phyloP scores from a whole-genome alignment of 2,329 filamentous ascomycete genomes.

The Curvularia lunata region DNA sequence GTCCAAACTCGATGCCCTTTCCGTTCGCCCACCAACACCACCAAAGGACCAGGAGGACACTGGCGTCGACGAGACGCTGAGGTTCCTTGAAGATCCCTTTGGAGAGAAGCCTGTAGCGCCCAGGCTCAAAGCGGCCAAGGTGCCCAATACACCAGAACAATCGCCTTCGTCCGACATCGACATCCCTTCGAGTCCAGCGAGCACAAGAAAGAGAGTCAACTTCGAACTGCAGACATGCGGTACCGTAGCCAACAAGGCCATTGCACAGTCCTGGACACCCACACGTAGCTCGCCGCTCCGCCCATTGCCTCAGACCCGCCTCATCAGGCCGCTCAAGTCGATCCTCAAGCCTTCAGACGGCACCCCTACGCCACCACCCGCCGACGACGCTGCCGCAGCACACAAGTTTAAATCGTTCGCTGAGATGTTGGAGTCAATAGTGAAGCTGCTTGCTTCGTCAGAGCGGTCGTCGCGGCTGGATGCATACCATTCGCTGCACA shows the following conservation, averaged over 20 bases:
- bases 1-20: slow-evolving; percentile 54
- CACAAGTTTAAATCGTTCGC: slow-evolving; percentile 66
- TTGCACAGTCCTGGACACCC: slow-evolving; percentile 38
- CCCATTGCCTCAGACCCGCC: slow-evolving; percentile 57
- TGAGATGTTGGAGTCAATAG: slow-evolving; percentile 83
- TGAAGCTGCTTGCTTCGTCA: slow-evolving; percentile 78
- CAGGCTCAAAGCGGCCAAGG: slow-evolving; percentile 31
- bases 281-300: slow-evolving; percentile 54
- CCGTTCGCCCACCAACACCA: slow-evolving; percentile 63
- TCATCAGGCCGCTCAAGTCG: slow-evolving; percentile 66
- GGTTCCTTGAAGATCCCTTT: slow-evolving; percentile 53
- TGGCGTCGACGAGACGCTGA: slow-evolving; percentile 47
- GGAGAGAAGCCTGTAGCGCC: slow-evolving; percentile 39
- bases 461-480: slow-evolving; percentile 78
- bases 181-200: slow-evolving; percentile 39
- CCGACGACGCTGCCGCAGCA: slow-evolving; percentile 50
- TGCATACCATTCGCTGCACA: slow-evolving; percentile 81
- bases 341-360: slow-evolving; percentile 77
- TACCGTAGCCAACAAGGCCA: slow-evolving; percentile 56
- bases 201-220: slow-evolving; percentile 58
- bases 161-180: slow-evolving; percentile 53
- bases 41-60: slow-evolving; percentile 55
- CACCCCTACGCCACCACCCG: slow-evolving; percentile 42
- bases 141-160: slow-evolving; percentile 49
- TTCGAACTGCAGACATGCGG: slow-evolving; percentile 68